Percentiles rank a stretch among this genome's conserved stretches.
Evolutionary conservation across 441 rosid genomes (phyloP).

Genomic region (Biscutella auriculata): DNA sequence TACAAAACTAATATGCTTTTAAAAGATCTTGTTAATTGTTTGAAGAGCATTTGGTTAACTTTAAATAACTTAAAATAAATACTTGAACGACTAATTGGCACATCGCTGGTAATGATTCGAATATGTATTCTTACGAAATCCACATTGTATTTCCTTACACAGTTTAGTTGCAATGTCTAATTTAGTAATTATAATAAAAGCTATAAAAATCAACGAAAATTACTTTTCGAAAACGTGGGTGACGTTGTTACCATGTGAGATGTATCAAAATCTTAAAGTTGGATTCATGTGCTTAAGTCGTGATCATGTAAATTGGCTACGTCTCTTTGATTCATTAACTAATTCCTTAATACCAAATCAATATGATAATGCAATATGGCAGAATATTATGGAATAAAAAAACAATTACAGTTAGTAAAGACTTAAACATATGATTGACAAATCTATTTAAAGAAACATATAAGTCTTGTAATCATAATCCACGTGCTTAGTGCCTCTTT

Average conservation of each 20-base stretch:
- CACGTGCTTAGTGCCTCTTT: slow-evolving; percentile 12
- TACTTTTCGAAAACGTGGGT: slow-evolving; percentile 20
- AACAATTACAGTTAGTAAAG: neutral
- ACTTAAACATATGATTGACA: neutral
- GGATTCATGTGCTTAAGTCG: slow-evolving; percentile 23
- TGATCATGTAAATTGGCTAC: slow-evolving; percentile 16
- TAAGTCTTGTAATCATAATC: neutral
- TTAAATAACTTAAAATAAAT: too few species aligned
- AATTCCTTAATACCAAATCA: neutral
- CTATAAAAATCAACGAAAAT: neutral
- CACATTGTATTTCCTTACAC: too few species aligned
- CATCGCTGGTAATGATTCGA: too few species aligned
- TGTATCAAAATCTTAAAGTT: slow-evolving; percentile 11
- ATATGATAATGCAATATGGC: too few species aligned
- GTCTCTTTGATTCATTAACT: neutral
- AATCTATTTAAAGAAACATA: neutral
- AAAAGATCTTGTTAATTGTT: too few species aligned
- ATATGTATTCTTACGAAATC: too few species aligned
- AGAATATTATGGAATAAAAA: neutral
- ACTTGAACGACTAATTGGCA: too few species aligned
- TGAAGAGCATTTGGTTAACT: too few species aligned
- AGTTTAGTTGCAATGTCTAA: too few species aligned
- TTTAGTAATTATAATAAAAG: too few species aligned
- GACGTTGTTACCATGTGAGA: slow-evolving; percentile 23
- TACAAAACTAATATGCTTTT: too few species aligned